Evolutionary conservation across 306 rosid genomes (phyloP), one percentile per base, ranked within the genome.

Genomic region (Cicer pinnatifidum): DNA sequence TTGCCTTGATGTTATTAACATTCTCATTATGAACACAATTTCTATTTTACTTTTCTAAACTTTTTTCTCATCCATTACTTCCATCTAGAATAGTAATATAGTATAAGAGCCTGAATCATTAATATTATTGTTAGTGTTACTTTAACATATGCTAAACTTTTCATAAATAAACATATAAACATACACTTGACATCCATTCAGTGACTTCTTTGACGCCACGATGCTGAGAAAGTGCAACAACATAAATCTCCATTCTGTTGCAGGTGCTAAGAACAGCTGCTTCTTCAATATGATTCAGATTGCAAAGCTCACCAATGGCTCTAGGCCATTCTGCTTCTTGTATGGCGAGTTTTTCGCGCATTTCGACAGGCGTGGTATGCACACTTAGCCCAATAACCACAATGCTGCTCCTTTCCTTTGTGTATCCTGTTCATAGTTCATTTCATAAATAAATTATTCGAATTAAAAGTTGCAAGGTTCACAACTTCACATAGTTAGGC

Each of bases 291-390:
- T 95, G 97, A 84, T 95, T 95, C 74, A 95, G 86, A 75, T 84
- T 65, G 67, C 99, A 95, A 70, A 95, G 93, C 84, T 95, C 99
- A 45, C 80, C 97, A 5, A 95, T 91, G 72, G 99, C 99, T 76
- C 95, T 92, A 54, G 99, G 93, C 99, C 97, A 95, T 77, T 95
- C 99, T 76, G 99, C 99, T 83, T 95, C 99, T 11, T 97, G 99
- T 73, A 95, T 85, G 73, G 99, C 96, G 20, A 95, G 97, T 59
- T 95, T 95, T 75, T 95, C 99, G 45, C 99, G 91, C 95, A 95
- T 84, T 75, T 95, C 99, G 45, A 95, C 97, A 0, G 99, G 99
- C 37, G 99, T 77, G 7, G 89, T 87, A 78, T 94, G 99, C 64
- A 95, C 89, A 76, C 99, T 95, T 37, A 95, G 92, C 62, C 99